phyloP scores from a whole-genome alignment of 805 yeast species.

The Ogataea dorogensis region DNA sequence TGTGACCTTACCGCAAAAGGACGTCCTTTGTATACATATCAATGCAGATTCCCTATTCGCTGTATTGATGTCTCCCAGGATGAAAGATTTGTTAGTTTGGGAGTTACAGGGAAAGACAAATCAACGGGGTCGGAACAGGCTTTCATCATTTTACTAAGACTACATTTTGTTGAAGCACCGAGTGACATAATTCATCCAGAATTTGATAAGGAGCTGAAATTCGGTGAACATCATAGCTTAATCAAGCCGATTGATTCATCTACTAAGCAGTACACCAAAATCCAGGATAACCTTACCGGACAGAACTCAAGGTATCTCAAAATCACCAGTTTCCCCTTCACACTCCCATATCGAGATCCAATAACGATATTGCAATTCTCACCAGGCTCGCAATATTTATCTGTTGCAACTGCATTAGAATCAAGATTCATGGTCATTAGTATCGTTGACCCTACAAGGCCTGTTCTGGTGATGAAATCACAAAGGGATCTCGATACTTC shows the following conservation, averaged over 20 bases:
- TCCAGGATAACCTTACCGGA: neutral
- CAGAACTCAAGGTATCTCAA: constrained; percentile 9
- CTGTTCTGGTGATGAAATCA: constrained; percentile 68
- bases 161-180: constrained; percentile 22
- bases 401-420: constrained; percentile 77
- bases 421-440: constrained; percentile 76
- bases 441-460: constrained; percentile 59
- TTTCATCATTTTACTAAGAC: constrained; percentile 54
- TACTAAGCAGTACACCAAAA: constrained; percentile 9
- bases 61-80: constrained; percentile 70
- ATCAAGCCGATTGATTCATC: constrained; percentile 17
- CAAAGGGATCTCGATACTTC: constrained; percentile 60
- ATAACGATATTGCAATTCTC: constrained; percentile 74
- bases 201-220: constrained; percentile 5
- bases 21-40: constrained; percentile 62
- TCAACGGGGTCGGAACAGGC: constrained; percentile 72
- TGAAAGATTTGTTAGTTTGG: constrained; percentile 69
- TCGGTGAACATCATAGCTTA: constrained; percentile 18
- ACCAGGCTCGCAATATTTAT: constrained; percentile 61
- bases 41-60: constrained; percentile 71
- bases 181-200: neutral
- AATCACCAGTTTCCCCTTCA: constrained; percentile 40
- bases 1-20: constrained; percentile 59
- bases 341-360: constrained; percentile 86
- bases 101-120: constrained; percentile 78